phyloP scores from a whole-genome alignment of 1,284 basidiomycete species.

The Ceratobasidium sp. region DNA sequence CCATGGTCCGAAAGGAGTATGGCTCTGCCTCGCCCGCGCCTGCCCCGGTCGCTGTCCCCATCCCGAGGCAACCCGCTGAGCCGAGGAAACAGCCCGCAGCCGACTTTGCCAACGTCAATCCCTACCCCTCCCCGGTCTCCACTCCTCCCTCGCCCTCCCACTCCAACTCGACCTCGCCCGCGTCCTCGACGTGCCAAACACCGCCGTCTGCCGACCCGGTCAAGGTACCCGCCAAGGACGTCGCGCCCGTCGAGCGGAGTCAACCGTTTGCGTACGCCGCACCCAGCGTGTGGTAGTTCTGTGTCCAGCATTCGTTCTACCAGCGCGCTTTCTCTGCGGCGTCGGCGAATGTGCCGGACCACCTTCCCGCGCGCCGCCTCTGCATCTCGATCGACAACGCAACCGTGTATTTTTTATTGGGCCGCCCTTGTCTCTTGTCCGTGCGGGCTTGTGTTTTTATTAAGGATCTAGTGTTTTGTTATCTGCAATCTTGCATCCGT shows the following conservation, averaged over 20 bases:
- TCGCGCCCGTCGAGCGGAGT: slow-evolving; percentile 23
- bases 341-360: too few species aligned
- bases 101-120: slow-evolving; percentile 16
- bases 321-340: not conserved
- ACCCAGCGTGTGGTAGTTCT: slow-evolving; percentile 14
- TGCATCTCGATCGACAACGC: slow-evolving; percentile 26
- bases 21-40: not conserved
- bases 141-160: slow-evolving; percentile 47
- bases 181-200: slow-evolving; percentile 48
- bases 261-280: slow-evolving; percentile 47
- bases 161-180: slow-evolving; percentile 48
- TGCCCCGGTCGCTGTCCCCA: not conserved
- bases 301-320: not conserved
- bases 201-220: slow-evolving; percentile 40
- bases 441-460: slow-evolving; percentile 34
- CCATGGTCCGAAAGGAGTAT: slow-evolving; percentile 51
- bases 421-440: not conserved
- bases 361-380: too few species aligned
- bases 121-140: slow-evolving; percentile 47
- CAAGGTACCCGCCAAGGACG: slow-evolving; percentile 43
- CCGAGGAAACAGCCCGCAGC: slow-evolving; percentile 14
- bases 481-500: slow-evolving; percentile 26
- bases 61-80: not conserved
- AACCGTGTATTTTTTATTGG: slow-evolving; percentile 37
- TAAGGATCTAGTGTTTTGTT: slow-evolving; percentile 16